phyloP scores from a whole-genome alignment of 768 basidiomycete species.

The Terana coerulea region DNA sequence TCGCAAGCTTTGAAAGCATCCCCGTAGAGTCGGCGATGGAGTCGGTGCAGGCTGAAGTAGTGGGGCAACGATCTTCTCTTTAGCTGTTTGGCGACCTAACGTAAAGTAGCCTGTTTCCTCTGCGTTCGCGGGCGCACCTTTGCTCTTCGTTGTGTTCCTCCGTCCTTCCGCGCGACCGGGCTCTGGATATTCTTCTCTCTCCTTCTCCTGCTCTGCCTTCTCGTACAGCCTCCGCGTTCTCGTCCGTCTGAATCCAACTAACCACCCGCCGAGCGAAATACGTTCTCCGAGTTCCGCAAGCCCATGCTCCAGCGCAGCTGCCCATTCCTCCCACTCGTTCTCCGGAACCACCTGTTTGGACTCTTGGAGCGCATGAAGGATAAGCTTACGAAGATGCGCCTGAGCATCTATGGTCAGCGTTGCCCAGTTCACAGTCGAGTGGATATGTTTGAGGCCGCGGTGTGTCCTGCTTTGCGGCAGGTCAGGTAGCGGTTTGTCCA shows the following conservation, averaged over 20 bases:
- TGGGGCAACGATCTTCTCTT: neutral
- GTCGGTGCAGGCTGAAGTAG: too few relatives aligned
- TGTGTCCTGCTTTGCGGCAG: slow-evolving; percentile 11
- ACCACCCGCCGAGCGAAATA: slow-evolving; percentile 42
- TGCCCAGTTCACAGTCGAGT: slow-evolving; percentile 5
- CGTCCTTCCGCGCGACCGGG: slow-evolving; percentile 10
- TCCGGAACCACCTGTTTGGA: slow-evolving; percentile 6
- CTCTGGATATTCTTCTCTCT: too few relatives aligned
- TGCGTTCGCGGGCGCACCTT: slow-evolving; percentile 1
- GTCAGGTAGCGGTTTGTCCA: slow-evolving; percentile 27
- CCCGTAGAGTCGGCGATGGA: neutral
- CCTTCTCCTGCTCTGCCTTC: slow-evolving; percentile 20
- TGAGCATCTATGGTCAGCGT: slow-evolving; percentile 23
- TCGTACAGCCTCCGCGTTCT: slow-evolving; percentile 17
- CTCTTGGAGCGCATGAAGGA: slow-evolving; percentile 22
- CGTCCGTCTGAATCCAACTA: slow-evolving; percentile 38
- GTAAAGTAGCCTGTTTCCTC: neutral
- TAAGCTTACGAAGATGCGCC: slow-evolving; percentile 24
- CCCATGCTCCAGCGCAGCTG: slow-evolving; percentile 39
- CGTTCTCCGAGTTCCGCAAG: slow-evolving; percentile 43
- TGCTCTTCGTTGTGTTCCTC: slow-evolving; percentile 9
- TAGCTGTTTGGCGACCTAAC: neutral
- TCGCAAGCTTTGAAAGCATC: slow-evolving; percentile 21
- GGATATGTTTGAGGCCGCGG: neutral
- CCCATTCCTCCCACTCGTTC: slow-evolving; percentile 38